Base-by-base conservation (phyloP, 768 basidiomycete genomes). In the Cystofilobasidium capitatum region DNA sequence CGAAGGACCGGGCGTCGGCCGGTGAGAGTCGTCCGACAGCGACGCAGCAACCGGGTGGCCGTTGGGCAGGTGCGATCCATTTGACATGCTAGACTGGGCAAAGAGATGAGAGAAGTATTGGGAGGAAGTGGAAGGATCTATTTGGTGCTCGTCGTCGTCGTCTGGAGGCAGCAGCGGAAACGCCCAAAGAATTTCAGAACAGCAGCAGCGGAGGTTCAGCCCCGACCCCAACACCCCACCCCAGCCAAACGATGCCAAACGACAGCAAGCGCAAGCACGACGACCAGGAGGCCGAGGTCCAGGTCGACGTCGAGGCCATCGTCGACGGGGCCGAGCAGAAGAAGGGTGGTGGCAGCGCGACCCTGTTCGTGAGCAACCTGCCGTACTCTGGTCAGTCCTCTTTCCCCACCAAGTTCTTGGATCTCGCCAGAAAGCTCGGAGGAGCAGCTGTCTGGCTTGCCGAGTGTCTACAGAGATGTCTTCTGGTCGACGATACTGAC, bases 331-430 rank as follows among this genome's bases (percentile, higher is more conserved):
- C 35, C 40, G 58, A 44, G 35, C 58, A 59, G 26, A 44, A 44
- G 40, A 59, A 76, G 75, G 51, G 51, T 17, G 51, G 51, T n/a
- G 51, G 51, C 2, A 55, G 51, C 69, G 76, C 90, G 22, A 97
- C 92, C 0, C 79, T 98, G 65, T 97, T 97, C 77, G 86, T 98
- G 63, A 92, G 91, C 13, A 91, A 92, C 78, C 79, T 99, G 44
- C 91, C 94, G 0, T 93, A 89, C 75, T 84, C 85, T 26, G 68
- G 68, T 69, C 22, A 35, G 62, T 61, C 26, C 58, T 17, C 42
- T n/a, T 10, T 16, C 37, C 24, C 39, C 13, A 3, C 33, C 13
- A 16, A 2, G 13, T 5, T 22, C 40, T 45, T 33, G 31, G 55
- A 26, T 24, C 26, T 47, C 61, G 24, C 17, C 42, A 10, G 24